Conservation (phyloP, 1,139 yeast species). For the Pichia norvegensis region DNA sequence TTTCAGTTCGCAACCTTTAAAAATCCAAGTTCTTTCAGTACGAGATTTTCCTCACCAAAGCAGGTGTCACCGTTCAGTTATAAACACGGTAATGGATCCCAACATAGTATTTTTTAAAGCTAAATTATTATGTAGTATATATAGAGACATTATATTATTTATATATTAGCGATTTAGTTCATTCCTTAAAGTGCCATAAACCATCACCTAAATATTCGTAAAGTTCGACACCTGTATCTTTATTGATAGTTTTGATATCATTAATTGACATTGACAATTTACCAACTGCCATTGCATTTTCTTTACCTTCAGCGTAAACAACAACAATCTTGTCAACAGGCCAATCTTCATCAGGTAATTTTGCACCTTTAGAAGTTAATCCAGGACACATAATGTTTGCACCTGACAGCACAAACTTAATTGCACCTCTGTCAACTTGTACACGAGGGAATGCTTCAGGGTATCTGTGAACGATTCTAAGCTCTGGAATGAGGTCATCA, state of each 20-base stretch:
- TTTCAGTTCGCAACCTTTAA: slow-evolving; percentile 13
- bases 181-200: slow-evolving; percentile 51
- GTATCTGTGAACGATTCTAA: slow-evolving; percentile 72
- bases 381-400: slow-evolving; percentile 99
- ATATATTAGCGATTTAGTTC: neutral
- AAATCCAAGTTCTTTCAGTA: slow-evolving; percentile 4
- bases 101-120: neutral
- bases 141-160: neutral
- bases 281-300: slow-evolving; percentile 84
- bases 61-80: neutral
- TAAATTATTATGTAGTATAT: neutral
- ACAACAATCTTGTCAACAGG: slow-evolving; percentile 67
- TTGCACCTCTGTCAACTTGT: slow-evolving; percentile 93
- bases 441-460: slow-evolving; percentile 79
- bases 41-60: slow-evolving; percentile 1
- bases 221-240: slow-evolving; percentile 86
- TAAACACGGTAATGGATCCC: slow-evolving; percentile 11
- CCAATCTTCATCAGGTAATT: slow-evolving; percentile 62
- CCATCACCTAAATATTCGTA: slow-evolving; percentile 88
- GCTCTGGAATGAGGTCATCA: slow-evolving; percentile 73
- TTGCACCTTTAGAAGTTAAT: slow-evolving; percentile 83
- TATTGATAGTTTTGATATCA: slow-evolving; percentile 75
- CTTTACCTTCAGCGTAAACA: slow-evolving; percentile 89
- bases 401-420: slow-evolving; percentile 86
- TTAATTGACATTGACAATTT: slow-evolving; percentile 81